A percentile compares a stretch with the other conserved stretches of the same genome.
These are phyloP conservation scores for Cyberlindnera suaveolens DNA, from an alignment of 805 yeast species.

Conservation along the genomic window DNA sequence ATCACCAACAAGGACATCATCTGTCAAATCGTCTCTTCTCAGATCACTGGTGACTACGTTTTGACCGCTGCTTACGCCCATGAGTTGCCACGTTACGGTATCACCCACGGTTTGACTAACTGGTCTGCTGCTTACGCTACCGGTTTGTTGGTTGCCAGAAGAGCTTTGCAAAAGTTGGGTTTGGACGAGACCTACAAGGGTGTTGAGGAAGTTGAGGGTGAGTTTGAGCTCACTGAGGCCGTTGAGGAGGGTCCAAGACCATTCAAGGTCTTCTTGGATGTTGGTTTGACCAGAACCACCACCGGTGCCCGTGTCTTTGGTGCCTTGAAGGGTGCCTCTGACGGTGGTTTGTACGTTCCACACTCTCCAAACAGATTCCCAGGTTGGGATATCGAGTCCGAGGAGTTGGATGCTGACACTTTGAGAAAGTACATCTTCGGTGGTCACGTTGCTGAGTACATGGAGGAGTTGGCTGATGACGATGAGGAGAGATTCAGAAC, in stretches of 20 bases:
- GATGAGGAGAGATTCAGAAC: slow-evolving; percentile 99
- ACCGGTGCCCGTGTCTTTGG: slow-evolving; percentile 99
- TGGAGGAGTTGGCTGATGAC: slow-evolving; percentile 99
- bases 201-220: slow-evolving; percentile 99
- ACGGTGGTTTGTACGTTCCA: slow-evolving; percentile 98
- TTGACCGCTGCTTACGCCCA: slow-evolving; percentile 98
- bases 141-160: slow-evolving; percentile 98
- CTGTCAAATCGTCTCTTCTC: slow-evolving; percentile 94
- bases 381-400: slow-evolving; percentile 98
- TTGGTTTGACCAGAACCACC: slow-evolving; percentile 99
- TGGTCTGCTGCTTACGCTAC: slow-evolving; percentile 99
- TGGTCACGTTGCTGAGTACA: slow-evolving; percentile 99
- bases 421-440: slow-evolving; percentile 99
- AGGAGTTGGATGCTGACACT: slow-evolving; percentile 95
- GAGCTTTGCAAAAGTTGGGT: slow-evolving; percentile 96
- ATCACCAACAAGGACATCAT: slow-evolving; percentile 99
- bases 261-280: slow-evolving; percentile 98
- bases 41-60: slow-evolving; percentile 94
- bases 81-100: slow-evolving; percentile 97
- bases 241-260: slow-evolving; percentile 99
- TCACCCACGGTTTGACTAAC: slow-evolving; percentile 97
- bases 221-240: slow-evolving; percentile 96
- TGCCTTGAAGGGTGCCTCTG: slow-evolving; percentile 99
- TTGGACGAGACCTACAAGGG: slow-evolving; percentile 97
- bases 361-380: slow-evolving; percentile 99